Conservation (phyloP, 352 stramenopile species). For the Globisporangium emineosum region DNA sequence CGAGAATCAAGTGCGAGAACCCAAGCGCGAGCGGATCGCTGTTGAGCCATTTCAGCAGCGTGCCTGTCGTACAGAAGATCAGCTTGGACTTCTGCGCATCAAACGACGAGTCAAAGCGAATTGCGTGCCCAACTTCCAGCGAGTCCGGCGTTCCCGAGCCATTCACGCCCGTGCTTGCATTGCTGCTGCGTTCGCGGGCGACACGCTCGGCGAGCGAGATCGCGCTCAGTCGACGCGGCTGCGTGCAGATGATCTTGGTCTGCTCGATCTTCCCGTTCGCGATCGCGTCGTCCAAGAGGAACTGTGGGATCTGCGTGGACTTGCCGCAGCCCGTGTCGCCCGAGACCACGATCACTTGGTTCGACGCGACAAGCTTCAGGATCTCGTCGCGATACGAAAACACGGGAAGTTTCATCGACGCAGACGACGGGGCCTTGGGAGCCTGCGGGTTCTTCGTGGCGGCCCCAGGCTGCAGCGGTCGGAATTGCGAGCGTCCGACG, state of each 20-base stretch:
- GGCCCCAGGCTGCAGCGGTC: conserved; percentile 26
- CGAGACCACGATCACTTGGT: too few species aligned
- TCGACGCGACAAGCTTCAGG: too few species aligned
- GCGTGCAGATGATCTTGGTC: too few species aligned
- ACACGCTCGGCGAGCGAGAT: conserved; percentile 89
- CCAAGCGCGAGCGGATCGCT: conserved; percentile 72
- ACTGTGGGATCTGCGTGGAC: too few species aligned
- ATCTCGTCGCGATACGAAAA: too few species aligned
- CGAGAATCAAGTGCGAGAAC: conserved; percentile 93
- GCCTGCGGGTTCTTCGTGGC: too few species aligned
- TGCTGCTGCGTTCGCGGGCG: conserved; percentile 72
- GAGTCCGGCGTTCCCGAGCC: conserved; percentile 5
- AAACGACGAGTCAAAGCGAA: conserved; percentile 88
- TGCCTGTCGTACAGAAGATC: conserved; percentile 98
- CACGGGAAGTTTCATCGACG: too few species aligned
- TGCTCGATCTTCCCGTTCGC: too few species aligned
- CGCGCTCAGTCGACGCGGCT: conserved; percentile 77
- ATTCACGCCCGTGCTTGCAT: conserved; percentile 28
- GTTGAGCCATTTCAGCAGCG: conserved; percentile 82
- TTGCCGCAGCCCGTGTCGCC: too few species aligned
- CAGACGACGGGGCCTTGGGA: too few species aligned
- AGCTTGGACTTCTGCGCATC: conserved; percentile 85
- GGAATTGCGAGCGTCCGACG: conserved; percentile 30
- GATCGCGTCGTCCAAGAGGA: too few species aligned
- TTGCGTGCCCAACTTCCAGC: conserved; percentile 87